Base-by-base conservation (phyloP, 2,329 filamentous ascomycete species). In the Dothideomycetes sp. region DNA sequence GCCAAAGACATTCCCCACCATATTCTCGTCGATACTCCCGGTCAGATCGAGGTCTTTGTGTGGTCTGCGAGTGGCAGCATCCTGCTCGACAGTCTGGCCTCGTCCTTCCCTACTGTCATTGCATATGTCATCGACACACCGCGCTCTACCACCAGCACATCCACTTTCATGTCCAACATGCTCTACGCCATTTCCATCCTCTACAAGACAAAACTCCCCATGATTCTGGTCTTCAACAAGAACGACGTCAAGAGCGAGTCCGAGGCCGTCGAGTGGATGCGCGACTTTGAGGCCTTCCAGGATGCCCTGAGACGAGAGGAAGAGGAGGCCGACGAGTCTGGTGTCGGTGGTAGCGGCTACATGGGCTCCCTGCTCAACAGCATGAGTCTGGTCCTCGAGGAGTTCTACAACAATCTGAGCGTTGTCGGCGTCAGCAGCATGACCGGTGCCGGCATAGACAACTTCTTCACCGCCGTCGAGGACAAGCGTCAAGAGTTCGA, bases 151-250 rank as follows among this genome's bases (percentile, higher is more conserved):
- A 79, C 83, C 27, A 94, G 86, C 30, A 96, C 91, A 0, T 88
- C 83, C 47, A 98, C 91, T 0, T 98, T 98, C 64, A 98, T 98
- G 91, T 93, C 84, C 59, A 98, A 98, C 65, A 98, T 98, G 91
- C 79, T 98, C 32, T 98, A 98, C 62, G 91, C 91, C 16, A 96
- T 91, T 70, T 94, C 84, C 44, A 98, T 98, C 48, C 75, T 98
- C 12, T 98, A 98, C 75, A 96, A 96, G 69, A 96, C 89, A 2
- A 94, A 94, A 59, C 71, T 98, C 0, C 91, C 91, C 17, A 98
- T 98, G 91, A 93, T 98, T 39, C 68, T 98, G 5, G 91, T 98
- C 9, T 96, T 98, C 72, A 98, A 98, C 70, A 98, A 98, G 68
- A 95, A 88, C 0, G 91, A 98, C 54, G 86, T 94, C 31, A 86